Evolutionary conservation across 192 early-diverging fungal species (phyloP), one percentile per base, ranked within the genome.

Genomic region (Coemansia sp.): DNA sequence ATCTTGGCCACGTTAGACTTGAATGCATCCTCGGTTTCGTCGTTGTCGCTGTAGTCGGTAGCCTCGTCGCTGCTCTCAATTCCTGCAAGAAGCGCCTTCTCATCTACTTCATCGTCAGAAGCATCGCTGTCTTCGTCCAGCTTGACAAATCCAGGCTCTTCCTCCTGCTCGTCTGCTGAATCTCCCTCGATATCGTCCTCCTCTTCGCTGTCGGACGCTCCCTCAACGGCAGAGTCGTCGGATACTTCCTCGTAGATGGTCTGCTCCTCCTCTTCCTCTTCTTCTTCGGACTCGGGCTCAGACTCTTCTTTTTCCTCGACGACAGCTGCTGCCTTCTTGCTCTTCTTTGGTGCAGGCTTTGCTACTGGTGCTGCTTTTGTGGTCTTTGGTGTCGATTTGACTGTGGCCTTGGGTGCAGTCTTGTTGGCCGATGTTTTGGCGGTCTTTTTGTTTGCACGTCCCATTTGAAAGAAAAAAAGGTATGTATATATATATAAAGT

Each of bases 221-320:
- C 75, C 59, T 86, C 75, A 17, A 73, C 59, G 20, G 55, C 75
- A 43, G 83, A 82, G 61, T 85, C 81, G 36, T 76, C 75, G 12
- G 66, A 66, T 64, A 73, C 65, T 11, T 65, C 66, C 39, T 82
- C 79, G 66, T 65, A 66, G 51, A 81, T 86, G 18, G 77, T 85
- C n/a, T n/a, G n/a, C 67, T 60, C 71, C 64, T 78, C 73, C 38
- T 43, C 57, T 7, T 67, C 79, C 33, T 80, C 72, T 9, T 68
- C 73, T 55, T 82, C 78, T 54, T 72, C 76, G 36, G 34, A 22
- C 15, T 85, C 80, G 18, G 67, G 33, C 51, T 75, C 80, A 45
- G 72, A 58, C 38, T 73, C 74, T 75, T 75, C 52, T 60, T 71
- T 55, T 17, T 48, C 32, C 35, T 36, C 34, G 28, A 11, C 35